Conservation (phyloP, 331 rosid species). For the Erythrophleum ivorense region DNA sequence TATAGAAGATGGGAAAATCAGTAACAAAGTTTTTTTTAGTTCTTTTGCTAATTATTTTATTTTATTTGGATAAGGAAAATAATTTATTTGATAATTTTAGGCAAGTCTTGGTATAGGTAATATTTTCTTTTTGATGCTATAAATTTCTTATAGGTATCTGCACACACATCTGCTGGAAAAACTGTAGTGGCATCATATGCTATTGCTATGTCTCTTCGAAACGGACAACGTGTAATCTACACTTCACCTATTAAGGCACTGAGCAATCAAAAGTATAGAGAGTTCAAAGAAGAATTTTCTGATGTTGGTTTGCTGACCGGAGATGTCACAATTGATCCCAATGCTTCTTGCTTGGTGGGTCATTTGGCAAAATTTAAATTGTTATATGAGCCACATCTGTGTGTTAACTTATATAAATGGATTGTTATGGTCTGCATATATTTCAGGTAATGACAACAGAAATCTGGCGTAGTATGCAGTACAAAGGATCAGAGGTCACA, state of each 20-base stretch:
- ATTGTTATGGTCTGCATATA: background rate
- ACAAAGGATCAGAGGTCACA: conserved; percentile 89
- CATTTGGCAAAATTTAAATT: background rate
- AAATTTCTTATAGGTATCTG: conserved; percentile 68
- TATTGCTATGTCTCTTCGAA: conserved; percentile 86
- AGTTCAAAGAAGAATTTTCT: conserved; percentile 88
- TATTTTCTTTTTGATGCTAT: background rate
- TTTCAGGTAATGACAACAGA: conserved; percentile 95
- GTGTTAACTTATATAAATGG: background rate
- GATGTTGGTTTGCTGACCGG: conserved; percentile 99
- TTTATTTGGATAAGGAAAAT: background rate
- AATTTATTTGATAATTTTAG: background rate
- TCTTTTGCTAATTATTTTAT: background rate
- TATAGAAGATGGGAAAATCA: background rate
- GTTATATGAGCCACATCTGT: background rate
- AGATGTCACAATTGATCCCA: conserved; percentile 91
- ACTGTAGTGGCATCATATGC: conserved; percentile 91
- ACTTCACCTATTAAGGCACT: conserved; percentile 97
- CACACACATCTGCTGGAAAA: conserved; percentile 97
- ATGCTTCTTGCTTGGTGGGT: conserved; percentile 88
- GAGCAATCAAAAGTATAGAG: conserved; percentile 95
- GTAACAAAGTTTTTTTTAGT: background rate
- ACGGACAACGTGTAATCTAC: conserved; percentile 87
- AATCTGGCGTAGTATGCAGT: conserved; percentile 98
- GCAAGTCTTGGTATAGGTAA: too few relatives aligned